These are phyloP conservation scores for Fusarium sp. DNA, from an alignment of 2,329 filamentous ascomycete species.

Conservation along the genomic window DNA sequence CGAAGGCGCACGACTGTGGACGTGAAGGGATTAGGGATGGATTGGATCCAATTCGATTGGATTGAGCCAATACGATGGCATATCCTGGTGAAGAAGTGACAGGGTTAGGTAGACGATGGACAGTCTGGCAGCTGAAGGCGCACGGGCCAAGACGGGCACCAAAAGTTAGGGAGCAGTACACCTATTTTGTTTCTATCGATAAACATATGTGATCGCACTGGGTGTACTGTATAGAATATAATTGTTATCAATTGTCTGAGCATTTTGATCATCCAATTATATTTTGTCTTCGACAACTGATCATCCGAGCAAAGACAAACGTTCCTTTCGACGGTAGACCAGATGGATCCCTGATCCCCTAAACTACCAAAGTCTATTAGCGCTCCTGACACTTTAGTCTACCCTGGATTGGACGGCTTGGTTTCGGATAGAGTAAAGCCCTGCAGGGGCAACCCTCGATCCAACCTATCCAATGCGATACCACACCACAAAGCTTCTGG, in stretches of 20 bases:
- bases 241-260: background rate
- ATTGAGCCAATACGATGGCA: conserved; percentile 16
- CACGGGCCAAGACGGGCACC: conserved; percentile 18
- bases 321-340: conserved; percentile 21
- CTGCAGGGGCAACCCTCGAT: background rate
- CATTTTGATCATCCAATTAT: background rate
- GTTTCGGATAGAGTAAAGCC: conserved; percentile 21
- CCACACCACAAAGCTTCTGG: conserved; percentile 22
- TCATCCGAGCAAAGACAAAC: background rate
- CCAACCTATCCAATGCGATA: background rate
- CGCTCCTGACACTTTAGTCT: conserved; percentile 5
- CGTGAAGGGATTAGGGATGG: conserved; percentile 27
- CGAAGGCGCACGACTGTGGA: conserved; percentile 6
- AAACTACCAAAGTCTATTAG: conserved; percentile 19
- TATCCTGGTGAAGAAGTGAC: conserved; percentile 15
- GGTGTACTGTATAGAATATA: background rate
- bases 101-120: conserved; percentile 3
- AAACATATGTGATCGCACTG: background rate
- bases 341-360: conserved; percentile 10
- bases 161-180: conserved; percentile 24
- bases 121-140: conserved; percentile 27
- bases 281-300: background rate
- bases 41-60: conserved; percentile 14
- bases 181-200: background rate
- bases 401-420: conserved; percentile 4